Evolutionary conservation across 805 yeast species (phyloP).

Genomic region (Blastobotrys mokoenaii): DNA sequence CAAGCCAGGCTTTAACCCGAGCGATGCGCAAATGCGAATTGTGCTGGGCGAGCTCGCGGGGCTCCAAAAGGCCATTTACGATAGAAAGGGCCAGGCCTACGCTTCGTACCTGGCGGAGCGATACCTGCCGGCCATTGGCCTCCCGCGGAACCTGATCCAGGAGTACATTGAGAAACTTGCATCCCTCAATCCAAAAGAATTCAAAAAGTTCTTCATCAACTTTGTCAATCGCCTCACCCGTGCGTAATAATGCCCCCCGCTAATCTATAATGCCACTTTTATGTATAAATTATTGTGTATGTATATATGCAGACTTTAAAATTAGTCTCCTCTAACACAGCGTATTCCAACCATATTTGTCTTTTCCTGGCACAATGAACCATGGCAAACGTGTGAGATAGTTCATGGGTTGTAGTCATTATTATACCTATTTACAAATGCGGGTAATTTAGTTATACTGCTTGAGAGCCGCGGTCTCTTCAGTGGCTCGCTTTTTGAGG

Average conservation of each 20-base stretch:
- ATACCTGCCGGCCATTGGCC: slow-evolving; percentile 44
- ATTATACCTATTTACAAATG: neutral
- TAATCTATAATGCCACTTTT: neutral
- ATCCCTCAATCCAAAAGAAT: slow-evolving; percentile 48
- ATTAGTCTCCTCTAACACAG: too few species aligned
- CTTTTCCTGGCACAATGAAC: too few species aligned
- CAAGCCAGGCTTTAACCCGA: slow-evolving; percentile 55
- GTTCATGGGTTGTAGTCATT: neutral
- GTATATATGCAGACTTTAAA: neutral
- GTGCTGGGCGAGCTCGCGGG: slow-evolving; percentile 68
- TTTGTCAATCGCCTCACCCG: slow-evolving; percentile 27
- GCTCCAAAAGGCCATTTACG: slow-evolving; percentile 55
- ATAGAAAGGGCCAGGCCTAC: slow-evolving; percentile 39
- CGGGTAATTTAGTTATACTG: slow-evolving; percentile 7
- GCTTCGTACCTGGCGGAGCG: slow-evolving; percentile 44
- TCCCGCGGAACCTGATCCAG: slow-evolving; percentile 50
- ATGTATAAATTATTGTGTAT: slow-evolving; percentile 1
- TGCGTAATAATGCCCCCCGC: slow-evolving; percentile 10
- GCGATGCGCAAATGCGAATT: slow-evolving; percentile 73
- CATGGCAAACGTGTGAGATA: neutral
- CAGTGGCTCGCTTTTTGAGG: slow-evolving; percentile 18
- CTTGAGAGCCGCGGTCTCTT: slow-evolving; percentile 16
- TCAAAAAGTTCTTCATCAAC: slow-evolving; percentile 59
- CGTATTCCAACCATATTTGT: too few species aligned
- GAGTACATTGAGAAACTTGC: slow-evolving; percentile 57